Base-by-base conservation (phyloP, 345 rosid species). In the Erodium maritimum region DNA sequence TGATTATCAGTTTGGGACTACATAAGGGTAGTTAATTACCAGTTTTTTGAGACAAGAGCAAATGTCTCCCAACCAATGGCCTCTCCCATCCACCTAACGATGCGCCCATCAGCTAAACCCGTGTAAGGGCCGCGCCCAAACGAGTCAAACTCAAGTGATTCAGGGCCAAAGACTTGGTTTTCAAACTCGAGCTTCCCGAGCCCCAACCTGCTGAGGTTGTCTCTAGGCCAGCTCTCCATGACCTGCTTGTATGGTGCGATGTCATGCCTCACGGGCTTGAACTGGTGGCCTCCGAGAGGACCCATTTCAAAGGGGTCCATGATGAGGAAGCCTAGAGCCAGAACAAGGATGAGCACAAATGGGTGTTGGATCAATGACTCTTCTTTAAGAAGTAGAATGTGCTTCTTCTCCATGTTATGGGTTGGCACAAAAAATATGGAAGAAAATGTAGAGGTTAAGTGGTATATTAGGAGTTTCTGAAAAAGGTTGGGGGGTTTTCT, bases 21-120 rank as follows among this genome's bases (percentile, higher is more conserved):
- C n/a, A n/a, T n/a, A n/a, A n/a, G n/a, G n/a, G n/a, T n/a, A n/a
- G n/a, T n/a, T n/a, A n/a, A n/a, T 74, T 61, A 89, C 96, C 99
- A 93, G 54, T 76, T 85, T 52, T 86, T 29, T 48, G 97, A 75
- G 23, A 80, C 95, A 52, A 73, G 54, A 0, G 97, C 91, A 65
- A 93, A 89, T 17, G 96, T 89, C 67, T 87, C 90, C 99, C 99
- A 89, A 21, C 99, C 95, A 5, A 68, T 16, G 50, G 58, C 66
- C 54, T 85, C 82, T 5, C 99, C 99, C 97, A 93, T 83, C 99
- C 99, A 93, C 64, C 99, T 77, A 48, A 93, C 97, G 19, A 93
- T 66, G 6, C 96, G 79, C 19, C 99, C 97, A 48, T 93, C 95
- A 0, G 96, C 99, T 58, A 93, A 65, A 4, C 99, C 99, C 0